Percentiles rank a stretch among this genome's conserved stretches.
These are phyloP conservation scores for Irpex sp. DNA, from an alignment of 1,284 basidiomycete genomes.

Conservation along the genomic window DNA sequence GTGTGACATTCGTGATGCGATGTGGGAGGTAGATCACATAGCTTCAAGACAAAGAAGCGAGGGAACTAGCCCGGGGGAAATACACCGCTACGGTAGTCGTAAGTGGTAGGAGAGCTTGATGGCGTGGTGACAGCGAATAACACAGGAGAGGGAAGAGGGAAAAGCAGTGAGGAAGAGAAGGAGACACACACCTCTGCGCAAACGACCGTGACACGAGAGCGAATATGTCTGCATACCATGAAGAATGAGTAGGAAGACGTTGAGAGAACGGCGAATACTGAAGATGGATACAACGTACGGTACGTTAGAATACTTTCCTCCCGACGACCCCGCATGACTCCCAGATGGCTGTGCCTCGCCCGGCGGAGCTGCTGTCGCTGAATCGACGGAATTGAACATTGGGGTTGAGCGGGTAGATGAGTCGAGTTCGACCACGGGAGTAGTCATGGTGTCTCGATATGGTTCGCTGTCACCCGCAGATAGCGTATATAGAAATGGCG, in stretches of 20 bases:
- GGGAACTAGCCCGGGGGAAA: too few species aligned
- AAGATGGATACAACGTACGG: conserved; percentile 22
- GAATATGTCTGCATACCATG: conserved; percentile 51
- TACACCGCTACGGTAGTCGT: too few species aligned
- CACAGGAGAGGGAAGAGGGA: neutral
- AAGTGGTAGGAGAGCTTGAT: neutral
- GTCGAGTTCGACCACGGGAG: neutral
- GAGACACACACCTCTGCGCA: conserved; percentile 64
- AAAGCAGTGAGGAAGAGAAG: conserved; percentile 10
- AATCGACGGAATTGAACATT: neutral
- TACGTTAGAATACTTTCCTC: conserved; percentile 25
- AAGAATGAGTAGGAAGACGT: neutral
- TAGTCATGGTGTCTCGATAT: neutral
- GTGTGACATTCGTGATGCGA: neutral
- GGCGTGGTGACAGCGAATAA: too few species aligned
- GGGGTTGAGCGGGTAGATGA: neutral
- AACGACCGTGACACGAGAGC: conserved; percentile 76
- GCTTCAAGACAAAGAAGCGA: too few species aligned
- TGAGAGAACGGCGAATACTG: neutral
- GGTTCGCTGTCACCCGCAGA: neutral
- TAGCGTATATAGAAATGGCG: neutral
- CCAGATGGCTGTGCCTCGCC: neutral
- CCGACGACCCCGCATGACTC: neutral
- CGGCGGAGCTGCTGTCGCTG: neutral
- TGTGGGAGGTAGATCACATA: neutral